These are phyloP conservation scores for Sporothrix brasiliensis DNA, from an alignment of 2,329 filamentous ascomycete species.

Conservation along the genomic window DNA sequence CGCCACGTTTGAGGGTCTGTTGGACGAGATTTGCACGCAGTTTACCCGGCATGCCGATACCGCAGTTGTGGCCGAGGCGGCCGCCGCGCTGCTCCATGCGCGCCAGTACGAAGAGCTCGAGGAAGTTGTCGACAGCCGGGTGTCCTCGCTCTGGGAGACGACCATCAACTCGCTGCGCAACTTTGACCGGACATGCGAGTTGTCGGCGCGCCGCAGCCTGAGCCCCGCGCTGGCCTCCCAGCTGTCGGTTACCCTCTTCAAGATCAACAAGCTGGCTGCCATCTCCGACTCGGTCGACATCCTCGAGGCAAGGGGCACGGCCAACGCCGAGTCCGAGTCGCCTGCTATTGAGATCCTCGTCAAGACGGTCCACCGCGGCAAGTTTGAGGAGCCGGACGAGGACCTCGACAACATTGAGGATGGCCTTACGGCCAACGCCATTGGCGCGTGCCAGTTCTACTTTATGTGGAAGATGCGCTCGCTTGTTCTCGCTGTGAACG, in stretches of 20 bases:
- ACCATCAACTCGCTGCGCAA: conserved; percentile 72
- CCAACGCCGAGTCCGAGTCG: conserved; percentile 51
- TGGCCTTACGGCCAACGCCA: conserved; percentile 72
- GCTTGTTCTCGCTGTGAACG: conserved; percentile 58
- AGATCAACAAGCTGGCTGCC: conserved; percentile 77
- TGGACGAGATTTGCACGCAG: conserved; percentile 92
- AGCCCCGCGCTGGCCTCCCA: conserved; percentile 66
- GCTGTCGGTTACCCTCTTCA: conserved; percentile 72
- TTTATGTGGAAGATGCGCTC: conserved; percentile 89
- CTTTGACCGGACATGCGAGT: conserved; percentile 70
- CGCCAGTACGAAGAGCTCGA: conserved; percentile 85
- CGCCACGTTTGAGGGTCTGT: conserved; percentile 73
- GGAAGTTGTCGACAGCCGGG: conserved; percentile 78
- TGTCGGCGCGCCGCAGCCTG: conserved; percentile 72
- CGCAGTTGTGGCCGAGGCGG: conserved; percentile 80
- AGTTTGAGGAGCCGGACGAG: conserved; percentile 67
- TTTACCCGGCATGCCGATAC: conserved; percentile 91
- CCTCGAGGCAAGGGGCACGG: conserved; percentile 64
- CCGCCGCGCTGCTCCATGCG: conserved; percentile 79
- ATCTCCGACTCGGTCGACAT: conserved; percentile 76
- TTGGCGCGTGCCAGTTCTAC: conserved; percentile 80
- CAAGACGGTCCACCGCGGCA: conserved; percentile 72
- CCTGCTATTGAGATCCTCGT: conserved; percentile 70
- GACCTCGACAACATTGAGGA: conserved; percentile 78
- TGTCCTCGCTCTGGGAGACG: conserved; percentile 85